Percentiles rank a stretch among this genome's conserved stretches.
Evolutionary conservation across 2,329 filamentous ascomycete species (phyloP).

Genomic region (Colletotrichum limetticola): DNA sequence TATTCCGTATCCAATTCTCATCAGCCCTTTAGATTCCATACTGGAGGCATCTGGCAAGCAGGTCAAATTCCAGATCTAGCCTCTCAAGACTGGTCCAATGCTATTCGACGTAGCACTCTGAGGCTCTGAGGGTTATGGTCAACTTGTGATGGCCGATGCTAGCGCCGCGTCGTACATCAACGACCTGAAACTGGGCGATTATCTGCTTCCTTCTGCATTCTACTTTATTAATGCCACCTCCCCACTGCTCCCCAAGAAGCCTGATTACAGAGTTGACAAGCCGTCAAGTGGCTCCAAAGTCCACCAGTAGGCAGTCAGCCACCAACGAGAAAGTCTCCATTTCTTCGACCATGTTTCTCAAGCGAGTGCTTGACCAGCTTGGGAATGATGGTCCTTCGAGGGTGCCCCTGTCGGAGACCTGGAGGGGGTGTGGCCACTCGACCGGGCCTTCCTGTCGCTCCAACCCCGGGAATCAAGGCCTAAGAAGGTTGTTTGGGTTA

Average conservation of each 20-base stretch:
- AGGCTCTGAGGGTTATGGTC: not conserved
- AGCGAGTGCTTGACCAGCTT: not conserved
- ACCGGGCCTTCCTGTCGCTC: not conserved
- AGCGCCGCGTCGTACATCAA: slow-evolving; percentile 16
- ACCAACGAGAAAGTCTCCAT: slow-evolving; percentile 1
- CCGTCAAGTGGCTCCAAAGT: not conserved
- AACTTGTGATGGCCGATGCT: slow-evolving; percentile 15
- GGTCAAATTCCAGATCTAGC: not conserved
- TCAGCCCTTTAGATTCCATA: not conserved
- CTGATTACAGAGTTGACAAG: not conserved
- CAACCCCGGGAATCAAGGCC: slow-evolving; percentile 19
- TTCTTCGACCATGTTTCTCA: slow-evolving; percentile 18
- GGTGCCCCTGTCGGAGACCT: not conserved
- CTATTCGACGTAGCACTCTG: not conserved
- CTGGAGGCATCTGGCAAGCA: not conserved
- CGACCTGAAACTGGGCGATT: slow-evolving; percentile 31
- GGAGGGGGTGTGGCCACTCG: not conserved
- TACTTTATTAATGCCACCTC: not conserved
- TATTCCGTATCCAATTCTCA: not conserved
- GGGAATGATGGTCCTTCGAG: not conserved
- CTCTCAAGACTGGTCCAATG: too few species aligned
- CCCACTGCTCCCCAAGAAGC: not conserved
- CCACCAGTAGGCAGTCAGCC: not conserved
- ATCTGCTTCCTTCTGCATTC: slow-evolving; percentile 14
- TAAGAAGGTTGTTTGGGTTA: slow-evolving; percentile 31